These are phyloP conservation scores for Eremochloa ophiuroides DNA, from an alignment of 176 grass and related monocot genomes.

Conservation along the genomic window DNA sequence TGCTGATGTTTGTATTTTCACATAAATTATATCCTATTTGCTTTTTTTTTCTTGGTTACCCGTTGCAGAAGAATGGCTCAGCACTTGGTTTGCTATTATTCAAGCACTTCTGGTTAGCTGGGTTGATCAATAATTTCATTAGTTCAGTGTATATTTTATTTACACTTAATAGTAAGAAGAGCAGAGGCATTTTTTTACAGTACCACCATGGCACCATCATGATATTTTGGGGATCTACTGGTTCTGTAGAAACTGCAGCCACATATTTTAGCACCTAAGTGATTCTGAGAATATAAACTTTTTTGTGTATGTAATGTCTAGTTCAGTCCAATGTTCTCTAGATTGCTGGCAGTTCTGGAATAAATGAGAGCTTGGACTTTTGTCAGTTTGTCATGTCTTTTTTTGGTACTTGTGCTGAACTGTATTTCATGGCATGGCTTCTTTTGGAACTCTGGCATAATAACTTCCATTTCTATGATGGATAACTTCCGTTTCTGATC, in stretches of 20 bases:
- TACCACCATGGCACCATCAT: neutral
- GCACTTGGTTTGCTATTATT: neutral
- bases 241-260: neutral
- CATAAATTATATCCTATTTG: neutral
- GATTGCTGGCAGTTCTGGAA: neutral
- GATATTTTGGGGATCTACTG: neutral
- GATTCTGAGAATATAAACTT: neutral
- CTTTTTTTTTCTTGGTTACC: neutral
- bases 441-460: neutral
- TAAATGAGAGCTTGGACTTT: neutral
- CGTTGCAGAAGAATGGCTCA: neutral
- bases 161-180: neutral
- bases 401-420: neutral
- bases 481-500: neutral
- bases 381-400: neutral
- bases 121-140: neutral
- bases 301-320: neutral
- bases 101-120: neutral
- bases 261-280: neutral
- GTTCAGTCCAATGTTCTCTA: neutral
- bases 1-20: neutral
- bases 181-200: neutral
- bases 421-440: neutral
- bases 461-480: neutral
- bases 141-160: neutral